A percentile compares a stretch with the other conserved stretches of the same genome.
Conservation (phyloP, 768 basidiomycete species). For the Suillus alpinus region DNA sequence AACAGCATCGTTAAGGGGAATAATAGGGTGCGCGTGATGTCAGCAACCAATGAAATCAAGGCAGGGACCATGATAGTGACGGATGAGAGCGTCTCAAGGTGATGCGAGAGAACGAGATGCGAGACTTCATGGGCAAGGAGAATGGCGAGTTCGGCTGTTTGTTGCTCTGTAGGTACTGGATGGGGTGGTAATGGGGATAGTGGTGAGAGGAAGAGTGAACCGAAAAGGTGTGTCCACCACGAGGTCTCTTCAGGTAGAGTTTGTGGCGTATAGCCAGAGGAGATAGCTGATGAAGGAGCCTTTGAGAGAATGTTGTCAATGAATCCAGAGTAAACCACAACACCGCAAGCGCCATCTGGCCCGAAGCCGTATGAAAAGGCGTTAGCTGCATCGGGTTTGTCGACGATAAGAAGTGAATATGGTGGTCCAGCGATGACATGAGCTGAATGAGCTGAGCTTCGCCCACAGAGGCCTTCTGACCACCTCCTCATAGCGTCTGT, state of each 20-base stretch:
- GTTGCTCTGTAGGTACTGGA: conserved; percentile 68
- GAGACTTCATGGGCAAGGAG: conserved; percentile 92
- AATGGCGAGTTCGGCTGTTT: conserved; percentile 86
- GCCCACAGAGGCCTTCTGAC: conserved; percentile 48
- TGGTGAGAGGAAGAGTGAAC: conserved; percentile 37
- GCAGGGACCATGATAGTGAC: conserved; percentile 80
- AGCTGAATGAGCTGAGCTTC: conserved; percentile 40
- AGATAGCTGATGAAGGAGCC: conserved; percentile 18
- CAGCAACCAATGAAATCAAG: conserved; percentile 70
- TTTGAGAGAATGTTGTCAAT: conserved; percentile 78
- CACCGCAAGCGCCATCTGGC: conserved; percentile 84
- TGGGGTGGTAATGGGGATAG: conserved; percentile 32
- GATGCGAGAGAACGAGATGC: conserved; percentile 87
- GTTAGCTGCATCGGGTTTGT: conserved; percentile 79
- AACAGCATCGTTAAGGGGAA: conserved; percentile 91
- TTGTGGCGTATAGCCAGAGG: conserved; percentile 21
- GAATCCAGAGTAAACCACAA: conserved; percentile 94
- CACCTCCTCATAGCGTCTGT: conserved; percentile 65
- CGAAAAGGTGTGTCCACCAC: conserved; percentile 49
- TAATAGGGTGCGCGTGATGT: conserved; percentile 71
- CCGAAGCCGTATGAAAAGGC: conserved; percentile 97
- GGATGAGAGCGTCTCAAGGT: conserved; percentile 88
- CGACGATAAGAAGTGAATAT: conserved; percentile 87
- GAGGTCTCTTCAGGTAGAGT: conserved; percentile 28
- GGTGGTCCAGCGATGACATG: conserved; percentile 77